Base-by-base conservation (phyloP, 768 basidiomycete species). In the Amanita molliuscula region DNA sequence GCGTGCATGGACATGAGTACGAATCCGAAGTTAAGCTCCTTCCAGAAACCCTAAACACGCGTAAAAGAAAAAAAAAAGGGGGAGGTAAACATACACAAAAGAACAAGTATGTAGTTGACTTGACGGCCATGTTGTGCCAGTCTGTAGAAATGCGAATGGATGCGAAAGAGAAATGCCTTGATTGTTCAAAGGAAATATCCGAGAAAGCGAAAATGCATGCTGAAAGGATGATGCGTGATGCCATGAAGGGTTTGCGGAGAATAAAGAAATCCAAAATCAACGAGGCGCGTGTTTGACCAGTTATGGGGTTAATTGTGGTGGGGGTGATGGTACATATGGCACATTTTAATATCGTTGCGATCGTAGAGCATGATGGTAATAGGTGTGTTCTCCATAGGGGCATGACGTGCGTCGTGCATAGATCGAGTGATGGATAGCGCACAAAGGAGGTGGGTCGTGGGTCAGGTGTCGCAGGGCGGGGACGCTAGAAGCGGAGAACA, bases 401-500 rank as follows among this genome's bases (percentile, higher is more conserved):
- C 44, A 21, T 45, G 44, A 45, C 16, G 44, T 34, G 44, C 44
- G 33, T 45, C n/a, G n/a, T 34, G 44, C 29, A 45, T 42, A 42
- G 23, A 34, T 29, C 29, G 44, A 8, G 16, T 29, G 26, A 31
- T 31, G 18, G 43, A 29, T 6, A 11, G 43, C 23, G 28, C 43
- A 26, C n/a, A 34, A 4, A 20, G 45, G 13, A 9, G 34, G 9
- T 8, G 33, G 6, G 45, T 18, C 25, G 33, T 13, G 10, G 31
- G 45, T 15, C 43, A 34, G 31, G 45, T 36, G 45, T 47, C 45
- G 45, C 31, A 35, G 26, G 28, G 44, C 45, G 18, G 33, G 31
- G 33, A 36, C 31, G 31, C 31, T 31, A 31, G 31, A 34, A 34
- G 45, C 5, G 34, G 21, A 20, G 20, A 36, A 23, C 33, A 16